Conservation (phyloP, 176 grass and related monocot genomes). For the Urochloa ruziziensis region DNA sequence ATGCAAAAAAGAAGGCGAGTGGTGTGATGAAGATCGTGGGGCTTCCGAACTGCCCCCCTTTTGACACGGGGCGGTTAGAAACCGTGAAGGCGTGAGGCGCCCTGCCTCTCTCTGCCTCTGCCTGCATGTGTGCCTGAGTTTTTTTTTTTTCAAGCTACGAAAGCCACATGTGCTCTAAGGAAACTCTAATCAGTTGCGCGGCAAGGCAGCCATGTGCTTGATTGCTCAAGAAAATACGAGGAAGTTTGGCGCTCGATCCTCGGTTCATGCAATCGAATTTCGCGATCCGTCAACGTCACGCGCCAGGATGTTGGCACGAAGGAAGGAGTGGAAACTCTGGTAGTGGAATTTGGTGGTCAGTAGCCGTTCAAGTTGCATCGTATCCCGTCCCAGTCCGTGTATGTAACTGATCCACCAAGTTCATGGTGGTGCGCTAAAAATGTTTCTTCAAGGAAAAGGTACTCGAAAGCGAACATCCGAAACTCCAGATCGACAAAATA, state of each 20-base stretch:
- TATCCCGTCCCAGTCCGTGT: not conserved
- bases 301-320: not conserved
- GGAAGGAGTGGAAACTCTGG: not conserved
- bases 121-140: not conserved
- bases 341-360: not conserved
- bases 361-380: not conserved
- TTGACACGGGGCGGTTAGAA: conserved; percentile 17
- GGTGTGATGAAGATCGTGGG: conserved; percentile 20
- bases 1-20: conserved; percentile 5
- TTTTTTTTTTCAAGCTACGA: not conserved
- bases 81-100: not conserved
- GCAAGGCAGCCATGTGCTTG: not conserved
- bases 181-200: not conserved
- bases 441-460: not conserved
- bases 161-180: not conserved
- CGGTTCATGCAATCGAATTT: not conserved
- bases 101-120: not conserved
- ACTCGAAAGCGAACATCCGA: not conserved
- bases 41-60: conserved; percentile 23
- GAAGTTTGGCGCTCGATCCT: not conserved
- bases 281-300: not conserved
- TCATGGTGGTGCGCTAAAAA: not conserved
- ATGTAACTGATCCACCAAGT: not conserved
- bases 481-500: not conserved
- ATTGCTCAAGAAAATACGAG: not conserved